phyloP scores from a whole-genome alignment of 2,329 filamentous ascomycete species.

The Fusarium ramigenum region DNA sequence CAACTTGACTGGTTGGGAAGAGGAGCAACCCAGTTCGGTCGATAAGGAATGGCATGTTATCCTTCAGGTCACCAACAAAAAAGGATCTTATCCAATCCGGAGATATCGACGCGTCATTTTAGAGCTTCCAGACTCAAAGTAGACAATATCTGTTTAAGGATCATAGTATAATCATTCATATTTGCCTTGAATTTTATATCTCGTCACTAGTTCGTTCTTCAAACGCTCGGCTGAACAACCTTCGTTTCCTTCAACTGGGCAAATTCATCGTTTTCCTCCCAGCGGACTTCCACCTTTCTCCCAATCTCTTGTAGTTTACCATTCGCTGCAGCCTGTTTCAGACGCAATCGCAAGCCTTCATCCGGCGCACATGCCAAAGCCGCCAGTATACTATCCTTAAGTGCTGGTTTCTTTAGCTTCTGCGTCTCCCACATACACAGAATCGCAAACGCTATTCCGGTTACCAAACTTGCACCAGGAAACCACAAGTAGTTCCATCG shows the following conservation, averaged over 20 bases:
- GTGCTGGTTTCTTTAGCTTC: not conserved
- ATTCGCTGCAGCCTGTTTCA: not conserved
- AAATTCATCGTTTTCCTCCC: not conserved
- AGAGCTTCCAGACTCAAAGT: not conserved
- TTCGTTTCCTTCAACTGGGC: not conserved
- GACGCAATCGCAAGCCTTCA: not conserved
- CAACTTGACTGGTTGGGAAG: not conserved
- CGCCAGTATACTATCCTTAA: not conserved
- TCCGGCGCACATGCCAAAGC: not conserved
- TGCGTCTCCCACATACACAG: not conserved
- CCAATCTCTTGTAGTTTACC: not conserved
- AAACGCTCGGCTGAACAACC: not conserved
- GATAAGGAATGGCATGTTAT: conserved; percentile 15
- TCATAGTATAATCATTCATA: no score
- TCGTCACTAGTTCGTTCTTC: not conserved
- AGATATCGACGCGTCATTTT: not conserved
- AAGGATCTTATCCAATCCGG: not conserved
- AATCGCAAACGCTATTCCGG: not conserved
- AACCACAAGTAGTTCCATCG: conserved; percentile 1
- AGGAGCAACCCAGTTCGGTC: not conserved
- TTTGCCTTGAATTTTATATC: no score
- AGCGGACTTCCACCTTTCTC: not conserved
- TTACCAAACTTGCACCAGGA: not conserved
- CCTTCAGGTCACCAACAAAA: conserved; percentile 13
- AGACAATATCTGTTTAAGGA: not conserved